These are phyloP conservation scores for Galeopsis tetrahit DNA, from an alignment of 257 asterid genomes.

Conservation along the genomic window DNA sequence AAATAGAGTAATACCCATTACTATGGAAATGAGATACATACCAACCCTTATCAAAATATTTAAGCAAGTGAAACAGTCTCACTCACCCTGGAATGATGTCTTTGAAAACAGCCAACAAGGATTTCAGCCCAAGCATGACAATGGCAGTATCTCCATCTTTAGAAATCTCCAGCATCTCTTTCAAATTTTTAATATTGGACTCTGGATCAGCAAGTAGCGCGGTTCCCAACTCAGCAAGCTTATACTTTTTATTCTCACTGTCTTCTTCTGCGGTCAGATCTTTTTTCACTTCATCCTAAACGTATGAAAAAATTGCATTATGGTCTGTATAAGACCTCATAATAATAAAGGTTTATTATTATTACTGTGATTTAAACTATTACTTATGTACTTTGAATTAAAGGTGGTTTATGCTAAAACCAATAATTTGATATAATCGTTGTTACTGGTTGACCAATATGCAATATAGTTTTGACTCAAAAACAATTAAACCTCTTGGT, in stretches of 20 bases:
- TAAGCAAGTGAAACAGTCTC: slow-evolving; percentile 33
- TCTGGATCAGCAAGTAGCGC: slow-evolving; percentile 87
- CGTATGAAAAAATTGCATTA: slow-evolving; percentile 10
- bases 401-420: neutral
- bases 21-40: slow-evolving; percentile 12
- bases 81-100: slow-evolving; percentile 92
- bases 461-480: slow-evolving; percentile 7
- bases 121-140: slow-evolving; percentile 72
- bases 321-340: neutral
- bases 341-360: neutral
- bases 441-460: slow-evolving; percentile 11
- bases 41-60: slow-evolving; percentile 16
- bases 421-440: neutral
- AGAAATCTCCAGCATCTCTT: slow-evolving; percentile 86
- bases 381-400: neutral
- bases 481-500: slow-evolving; percentile 11
- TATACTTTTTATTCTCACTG: slow-evolving; percentile 68
- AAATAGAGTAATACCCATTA: slow-evolving; percentile 25
- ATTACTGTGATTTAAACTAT: neutral
- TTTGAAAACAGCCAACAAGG: slow-evolving; percentile 93
- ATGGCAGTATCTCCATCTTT: slow-evolving; percentile 65
- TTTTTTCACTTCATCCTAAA: slow-evolving; percentile 80
- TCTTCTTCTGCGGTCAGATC: slow-evolving; percentile 83
- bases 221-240: slow-evolving; percentile 94
- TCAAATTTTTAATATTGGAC: slow-evolving; percentile 70